Base-by-base conservation (phyloP, 2,329 filamentous ascomycete genomes). In the Monilinia laxa region DNA sequence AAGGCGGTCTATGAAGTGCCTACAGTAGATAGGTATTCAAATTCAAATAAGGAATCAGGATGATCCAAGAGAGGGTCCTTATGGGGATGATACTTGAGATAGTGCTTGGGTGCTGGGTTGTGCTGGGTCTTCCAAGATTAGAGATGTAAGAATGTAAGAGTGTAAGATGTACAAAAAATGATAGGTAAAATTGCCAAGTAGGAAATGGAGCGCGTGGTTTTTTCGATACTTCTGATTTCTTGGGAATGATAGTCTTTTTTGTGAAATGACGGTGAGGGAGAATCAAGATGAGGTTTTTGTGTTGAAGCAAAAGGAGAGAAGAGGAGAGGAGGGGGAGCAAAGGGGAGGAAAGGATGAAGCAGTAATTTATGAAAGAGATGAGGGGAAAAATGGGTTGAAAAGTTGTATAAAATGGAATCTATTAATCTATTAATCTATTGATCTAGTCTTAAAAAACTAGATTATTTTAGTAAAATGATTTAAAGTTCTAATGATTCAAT, bases 171-270 rank as follows among this genome's bases (percentile, higher is more conserved):
- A 35, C 3, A 6, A 9, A 6, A 6, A 9, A 35, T 35, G 31
- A 35, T 49, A 49, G 57, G 20, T 59, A 49, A 60, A 60, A 23
- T 35, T 60, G 57, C 57, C 57, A 35, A 60, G 57, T 60, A 60
- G 42, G 57, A 23, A 60, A 60, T 20, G 47, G 42, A 12, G 57
- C 28, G 57, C 57, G 57, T 49, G 57, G 42, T 47, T 42, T 7
- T 35, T 25, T 20, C 11, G 20, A 49, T 35, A 16, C 6, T 31
- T 35, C 28, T 3, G 28, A 54, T n/a, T 54, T 20, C 3, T 35
- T 35, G 28, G 20, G 16, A 16, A 35, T 47, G 56, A 60, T 28
- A 12, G 7, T 35, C 31, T 35, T 35, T 60, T 54, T 54, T 23
- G 1, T 60, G 57, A 60, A 60, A 49, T 60, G 42, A 60, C 57